Conservation (phyloP, 257 asterid species). For the Solanum verrucosum region DNA sequence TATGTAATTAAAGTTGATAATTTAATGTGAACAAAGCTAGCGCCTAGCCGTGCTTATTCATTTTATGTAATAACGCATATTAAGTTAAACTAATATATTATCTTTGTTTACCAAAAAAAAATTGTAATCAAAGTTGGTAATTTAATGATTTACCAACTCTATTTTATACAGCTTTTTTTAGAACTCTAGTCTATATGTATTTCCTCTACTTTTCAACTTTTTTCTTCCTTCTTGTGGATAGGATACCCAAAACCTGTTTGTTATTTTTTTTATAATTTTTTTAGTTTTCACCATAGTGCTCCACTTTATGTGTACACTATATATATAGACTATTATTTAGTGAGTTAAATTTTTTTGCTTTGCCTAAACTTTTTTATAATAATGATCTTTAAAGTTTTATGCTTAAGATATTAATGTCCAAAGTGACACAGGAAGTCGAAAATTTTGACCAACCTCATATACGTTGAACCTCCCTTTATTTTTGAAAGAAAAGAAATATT, state of each 20-base stretch:
- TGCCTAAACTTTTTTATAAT: background rate
- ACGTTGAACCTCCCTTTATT: background rate
- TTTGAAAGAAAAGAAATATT: background rate
- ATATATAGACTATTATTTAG: background rate
- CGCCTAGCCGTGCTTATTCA: too few relatives aligned
- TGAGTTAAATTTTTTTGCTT: background rate
- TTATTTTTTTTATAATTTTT: background rate
- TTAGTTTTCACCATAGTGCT: background rate
- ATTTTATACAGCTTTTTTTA: background rate
- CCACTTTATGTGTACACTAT: background rate
- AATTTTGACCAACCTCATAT: background rate
- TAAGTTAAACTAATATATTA: too few relatives aligned
- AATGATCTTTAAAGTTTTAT: background rate
- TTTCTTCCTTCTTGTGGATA: background rate
- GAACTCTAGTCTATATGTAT: background rate
- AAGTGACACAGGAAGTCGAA: background rate
- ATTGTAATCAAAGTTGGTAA: background rate
- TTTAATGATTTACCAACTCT: background rate
- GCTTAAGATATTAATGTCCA: background rate
- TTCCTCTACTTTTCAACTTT: background rate
- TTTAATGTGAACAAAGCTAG: background rate
- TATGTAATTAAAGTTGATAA: background rate
- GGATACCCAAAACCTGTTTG: background rate
- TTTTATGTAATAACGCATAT: background rate
- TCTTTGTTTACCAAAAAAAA: background rate